A percentile compares a stretch with the other conserved stretches of the same genome.
Conservation (phyloP, 108 stramenopile species). For the Skeletonema menzelii region DNA sequence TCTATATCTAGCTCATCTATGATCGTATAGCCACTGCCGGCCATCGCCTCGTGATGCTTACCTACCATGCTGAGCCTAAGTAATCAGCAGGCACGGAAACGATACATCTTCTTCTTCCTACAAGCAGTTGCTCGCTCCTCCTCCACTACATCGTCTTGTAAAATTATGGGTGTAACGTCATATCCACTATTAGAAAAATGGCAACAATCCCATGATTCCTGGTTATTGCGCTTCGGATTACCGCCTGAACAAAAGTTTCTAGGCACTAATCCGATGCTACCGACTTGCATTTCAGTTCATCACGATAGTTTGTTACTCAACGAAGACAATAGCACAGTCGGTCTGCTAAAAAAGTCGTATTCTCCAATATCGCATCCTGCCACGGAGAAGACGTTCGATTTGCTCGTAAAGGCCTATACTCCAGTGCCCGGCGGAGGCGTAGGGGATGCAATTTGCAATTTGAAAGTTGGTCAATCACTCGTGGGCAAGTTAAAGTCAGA, state of each 20-base stretch:
- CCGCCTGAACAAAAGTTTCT: background rate
- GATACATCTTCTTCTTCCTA: background rate
- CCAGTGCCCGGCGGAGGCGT: constrained; percentile 41
- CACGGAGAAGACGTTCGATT: constrained; percentile 10
- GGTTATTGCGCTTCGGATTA: constrained; percentile 16
- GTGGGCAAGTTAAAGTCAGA: constrained; percentile 13
- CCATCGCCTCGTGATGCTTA: too few relatives aligned
- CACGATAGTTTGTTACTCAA: constrained; percentile 5
- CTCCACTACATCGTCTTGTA: background rate
- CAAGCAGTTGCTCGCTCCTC: background rate
- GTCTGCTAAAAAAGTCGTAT: constrained; percentile 26
- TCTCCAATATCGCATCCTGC: constrained; percentile 35
- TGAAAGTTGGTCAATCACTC: constrained; percentile 11
- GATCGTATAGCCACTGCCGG: too few relatives aligned
- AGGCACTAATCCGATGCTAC: constrained; percentile 12
- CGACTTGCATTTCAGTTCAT: constrained; percentile 40
- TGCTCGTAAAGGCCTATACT: constrained; percentile 39
- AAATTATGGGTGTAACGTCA: background rate
- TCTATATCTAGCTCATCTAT: too few relatives aligned
- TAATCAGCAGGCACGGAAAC: background rate
- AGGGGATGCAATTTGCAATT: constrained; percentile 23
- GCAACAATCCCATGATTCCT: constrained; percentile 15
- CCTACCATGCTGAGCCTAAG: background rate
- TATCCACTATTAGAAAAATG: constrained; percentile 19
- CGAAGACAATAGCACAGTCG: background rate